Percentiles rank a stretch among this genome's conserved stretches.
These are phyloP conservation scores for Corymbia citriodora DNA, from an alignment of 441 rosid genomes.

Conservation along the genomic window DNA sequence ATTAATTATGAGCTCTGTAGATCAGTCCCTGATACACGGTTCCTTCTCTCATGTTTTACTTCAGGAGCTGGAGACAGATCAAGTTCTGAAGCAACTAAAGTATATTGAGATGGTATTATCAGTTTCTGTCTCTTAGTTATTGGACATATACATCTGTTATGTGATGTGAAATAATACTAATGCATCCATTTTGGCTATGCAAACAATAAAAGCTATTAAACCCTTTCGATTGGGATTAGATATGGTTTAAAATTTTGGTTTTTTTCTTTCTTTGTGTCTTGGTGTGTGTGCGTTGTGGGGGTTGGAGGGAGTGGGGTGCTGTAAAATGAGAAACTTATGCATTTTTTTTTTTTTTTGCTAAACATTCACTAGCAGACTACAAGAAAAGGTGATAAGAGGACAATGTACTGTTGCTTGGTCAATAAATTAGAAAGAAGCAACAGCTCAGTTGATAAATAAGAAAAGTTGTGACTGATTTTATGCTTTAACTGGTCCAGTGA, in stretches of 20 bases:
- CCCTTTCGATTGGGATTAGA: neutral
- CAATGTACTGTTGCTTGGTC: neutral
- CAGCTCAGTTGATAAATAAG: neutral
- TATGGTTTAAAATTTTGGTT: neutral
- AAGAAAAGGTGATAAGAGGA: neutral
- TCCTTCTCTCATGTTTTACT: conserved; percentile 1
- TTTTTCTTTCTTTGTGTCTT: neutral
- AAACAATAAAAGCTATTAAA: neutral
- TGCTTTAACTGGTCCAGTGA: neutral
- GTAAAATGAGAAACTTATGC: neutral
- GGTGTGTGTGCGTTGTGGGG: neutral
- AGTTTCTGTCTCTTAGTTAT: neutral
- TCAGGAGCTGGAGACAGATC: conserved; percentile 82
- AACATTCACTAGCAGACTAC: neutral
- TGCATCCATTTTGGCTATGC: neutral
- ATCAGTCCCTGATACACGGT: neutral
- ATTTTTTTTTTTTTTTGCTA: neutral
- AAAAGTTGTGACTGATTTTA: neutral
- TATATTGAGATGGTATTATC: conserved; percentile 58
- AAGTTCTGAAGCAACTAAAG: conserved; percentile 69
- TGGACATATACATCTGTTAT: neutral
- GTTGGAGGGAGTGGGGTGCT: neutral
- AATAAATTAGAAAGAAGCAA: neutral
- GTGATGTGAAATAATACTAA: neutral
- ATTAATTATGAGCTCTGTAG: neutral